A percentile compares a stretch with the other conserved stretches of the same genome.
Evolutionary conservation across 768 basidiomycete genomes (phyloP).

Genomic region (Mycena galericulata): DNA sequence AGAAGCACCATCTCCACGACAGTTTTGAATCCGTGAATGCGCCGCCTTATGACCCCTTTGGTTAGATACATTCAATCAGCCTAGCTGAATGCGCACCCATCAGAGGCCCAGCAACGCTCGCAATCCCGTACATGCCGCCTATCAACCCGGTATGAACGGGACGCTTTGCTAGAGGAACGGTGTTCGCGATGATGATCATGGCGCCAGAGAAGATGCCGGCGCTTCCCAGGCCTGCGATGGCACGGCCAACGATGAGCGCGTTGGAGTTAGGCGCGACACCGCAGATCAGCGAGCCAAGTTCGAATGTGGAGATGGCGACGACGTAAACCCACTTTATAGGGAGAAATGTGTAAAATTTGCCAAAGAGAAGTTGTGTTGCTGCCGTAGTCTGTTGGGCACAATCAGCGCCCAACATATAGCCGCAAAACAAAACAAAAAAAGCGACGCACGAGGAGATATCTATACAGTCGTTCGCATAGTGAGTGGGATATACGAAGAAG

Average conservation of each 20-base stretch:
- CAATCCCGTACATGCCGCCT: slow-evolving; percentile 44
- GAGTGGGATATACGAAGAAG: slow-evolving; percentile 26
- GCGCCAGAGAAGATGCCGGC: slow-evolving; percentile 46
- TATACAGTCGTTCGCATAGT: not conserved
- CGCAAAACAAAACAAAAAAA: too few relatives aligned
- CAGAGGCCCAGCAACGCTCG: slow-evolving; percentile 42
- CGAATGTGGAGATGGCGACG: slow-evolving; percentile 50
- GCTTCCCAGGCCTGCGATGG: slow-evolving; percentile 58
- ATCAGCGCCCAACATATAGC: not conserved
- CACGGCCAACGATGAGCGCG: slow-evolving; percentile 55
- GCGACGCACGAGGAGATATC: slow-evolving; percentile 8
- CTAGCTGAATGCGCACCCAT: too few relatives aligned
- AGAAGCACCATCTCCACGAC: slow-evolving; percentile 54
- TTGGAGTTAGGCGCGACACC: slow-evolving; percentile 46
- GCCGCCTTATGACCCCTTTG: too few relatives aligned
- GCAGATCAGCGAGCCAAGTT: slow-evolving; percentile 58
- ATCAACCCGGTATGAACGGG: slow-evolving; percentile 52
- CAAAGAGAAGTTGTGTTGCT: slow-evolving; percentile 37
- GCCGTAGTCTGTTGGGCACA: slow-evolving; percentile 30
- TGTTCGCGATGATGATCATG: slow-evolving; percentile 41
- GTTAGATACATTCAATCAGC: too few relatives aligned
- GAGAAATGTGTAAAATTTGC: slow-evolving; percentile 38
- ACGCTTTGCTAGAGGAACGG: slow-evolving; percentile 44
- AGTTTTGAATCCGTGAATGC: slow-evolving; percentile 45
- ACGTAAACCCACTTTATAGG: slow-evolving; percentile 31